Evolutionary conservation across 176 grass and related monocot species (phyloP).

Genomic region (Hyparrhenia diplandra): DNA sequence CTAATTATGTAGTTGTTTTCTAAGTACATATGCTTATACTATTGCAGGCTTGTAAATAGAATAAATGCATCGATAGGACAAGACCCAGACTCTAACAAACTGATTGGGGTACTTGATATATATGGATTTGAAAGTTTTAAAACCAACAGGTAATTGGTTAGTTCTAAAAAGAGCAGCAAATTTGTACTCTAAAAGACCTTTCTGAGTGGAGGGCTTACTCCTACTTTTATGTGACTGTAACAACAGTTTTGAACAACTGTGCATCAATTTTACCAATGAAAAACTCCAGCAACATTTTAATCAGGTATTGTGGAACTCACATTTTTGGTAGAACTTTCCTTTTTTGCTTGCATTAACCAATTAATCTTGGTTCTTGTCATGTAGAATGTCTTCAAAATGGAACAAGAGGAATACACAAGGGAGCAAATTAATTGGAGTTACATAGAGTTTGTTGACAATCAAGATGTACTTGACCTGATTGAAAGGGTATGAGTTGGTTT

Average conservation of each 20-base stretch:
- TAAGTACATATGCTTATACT: conserved; percentile 26
- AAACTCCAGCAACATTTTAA: conserved; percentile 99
- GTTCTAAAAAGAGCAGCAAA: conserved; percentile 19
- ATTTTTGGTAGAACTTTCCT: background rate
- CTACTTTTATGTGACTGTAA: conserved; percentile 16
- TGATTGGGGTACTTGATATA: conserved; percentile 99
- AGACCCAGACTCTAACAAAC: conserved; percentile 64
- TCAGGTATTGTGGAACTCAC: conserved; percentile 51
- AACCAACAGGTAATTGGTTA: conserved; percentile 70
- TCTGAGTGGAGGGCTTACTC: conserved; percentile 14
- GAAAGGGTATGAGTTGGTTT: conserved; percentile 61
- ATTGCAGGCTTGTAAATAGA: conserved; percentile 83
- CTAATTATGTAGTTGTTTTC: conserved; percentile 28
- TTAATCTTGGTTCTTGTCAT: conserved; percentile 22
- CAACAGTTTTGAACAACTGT: conserved; percentile 94
- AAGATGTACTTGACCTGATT: conserved; percentile 95
- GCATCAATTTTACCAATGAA: conserved; percentile 98
- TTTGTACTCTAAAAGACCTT: background rate
- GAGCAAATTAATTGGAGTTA: conserved; percentile 98
- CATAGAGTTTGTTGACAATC: conserved; percentile 98
- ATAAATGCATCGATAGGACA: conserved; percentile 96
- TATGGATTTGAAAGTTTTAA: conserved; percentile 99
- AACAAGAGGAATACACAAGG: conserved; percentile 93
- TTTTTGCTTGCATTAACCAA: conserved; percentile 22
- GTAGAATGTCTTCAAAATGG: conserved; percentile 98